A percentile compares a stretch with the other conserved stretches of the same genome.
These are phyloP conservation scores for Mycena galopus DNA, from an alignment of 768 basidiomycete species.

Conservation along the genomic window DNA sequence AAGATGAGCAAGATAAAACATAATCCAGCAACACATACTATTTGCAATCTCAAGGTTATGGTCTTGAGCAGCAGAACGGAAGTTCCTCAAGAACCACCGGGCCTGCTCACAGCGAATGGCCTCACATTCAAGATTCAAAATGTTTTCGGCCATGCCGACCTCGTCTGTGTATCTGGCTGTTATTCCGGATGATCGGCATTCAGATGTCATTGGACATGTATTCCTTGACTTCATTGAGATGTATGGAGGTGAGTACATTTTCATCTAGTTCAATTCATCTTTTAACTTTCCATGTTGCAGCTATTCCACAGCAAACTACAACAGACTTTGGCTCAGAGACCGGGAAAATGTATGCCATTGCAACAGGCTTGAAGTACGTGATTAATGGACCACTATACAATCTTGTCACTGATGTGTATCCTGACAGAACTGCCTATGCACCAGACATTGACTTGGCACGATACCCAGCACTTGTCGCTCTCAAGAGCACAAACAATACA, in stretches of 20 bases:
- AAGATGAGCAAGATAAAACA: neutral
- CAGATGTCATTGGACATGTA: conserved; percentile 41
- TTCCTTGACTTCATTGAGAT: conserved; percentile 40
- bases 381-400: too few relatives aligned
- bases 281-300: neutral
- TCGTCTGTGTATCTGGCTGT: conserved; percentile 36
- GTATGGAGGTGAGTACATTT: conserved; percentile 21
- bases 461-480: conserved; percentile 16
- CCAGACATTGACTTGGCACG: conserved; percentile 36
- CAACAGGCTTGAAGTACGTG: neutral
- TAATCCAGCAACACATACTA: neutral
- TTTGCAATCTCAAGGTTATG: neutral
- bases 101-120: neutral
- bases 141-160: neutral
- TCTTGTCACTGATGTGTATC: too few relatives aligned
- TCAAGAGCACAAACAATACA: neutral
- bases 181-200: conserved; percentile 39
- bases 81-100: neutral
- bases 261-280: too few relatives aligned
- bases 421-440: conserved; percentile 34
- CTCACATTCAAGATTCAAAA: neutral
- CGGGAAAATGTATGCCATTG: conserved; percentile 34
- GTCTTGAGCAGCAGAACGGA: neutral
- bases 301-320: conserved; percentile 39
- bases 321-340: conserved; percentile 42